A percentile compares a stretch with the other conserved stretches of the same genome.
Evolutionary conservation across 2,329 filamentous ascomycete species (phyloP).

Genomic region (Penicillium crustosum): DNA sequence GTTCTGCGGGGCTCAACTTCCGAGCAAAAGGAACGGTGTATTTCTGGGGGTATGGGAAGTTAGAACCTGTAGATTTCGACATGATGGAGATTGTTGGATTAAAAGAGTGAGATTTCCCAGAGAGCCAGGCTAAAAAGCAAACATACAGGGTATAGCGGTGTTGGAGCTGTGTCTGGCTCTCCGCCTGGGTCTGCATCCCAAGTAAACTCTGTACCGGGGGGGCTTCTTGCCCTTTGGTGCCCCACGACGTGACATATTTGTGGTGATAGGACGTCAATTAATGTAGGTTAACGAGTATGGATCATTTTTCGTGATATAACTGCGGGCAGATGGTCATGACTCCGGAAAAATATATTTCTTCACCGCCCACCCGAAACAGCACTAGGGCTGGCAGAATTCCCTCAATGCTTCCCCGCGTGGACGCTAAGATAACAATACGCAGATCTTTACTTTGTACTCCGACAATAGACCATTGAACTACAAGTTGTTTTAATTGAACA

Average conservation of each 20-base stretch:
- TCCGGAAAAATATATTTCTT: conserved; percentile 22
- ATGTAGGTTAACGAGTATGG: neutral
- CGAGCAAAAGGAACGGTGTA: conserved; percentile 38
- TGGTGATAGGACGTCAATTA: neutral
- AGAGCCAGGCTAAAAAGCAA: conserved; percentile 13
- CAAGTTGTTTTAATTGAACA: neutral
- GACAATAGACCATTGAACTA: neutral
- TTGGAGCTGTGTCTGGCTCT: conserved; percentile 46
- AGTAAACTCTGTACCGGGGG: conserved; percentile 44
- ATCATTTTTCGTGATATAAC: neutral
- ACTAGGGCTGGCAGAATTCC: conserved; percentile 14
- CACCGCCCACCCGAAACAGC: conserved; percentile 19
- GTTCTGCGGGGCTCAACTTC: conserved; percentile 44
- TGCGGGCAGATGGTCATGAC: conserved; percentile 4
- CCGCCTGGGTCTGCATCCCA: conserved; percentile 44
- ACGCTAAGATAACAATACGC: conserved; percentile 19
- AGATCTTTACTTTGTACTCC: conserved; percentile 10
- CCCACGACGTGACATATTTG: conserved; percentile 42
- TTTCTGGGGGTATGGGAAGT: conserved; percentile 29
- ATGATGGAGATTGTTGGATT: neutral
- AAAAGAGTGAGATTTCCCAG: neutral
- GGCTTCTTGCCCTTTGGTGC: conserved; percentile 40
- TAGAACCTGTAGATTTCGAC: neutral
- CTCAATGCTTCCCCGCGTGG: conserved; percentile 10
- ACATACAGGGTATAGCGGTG: conserved; percentile 50